A percentile compares a stretch with the other conserved stretches of the same genome.
These are phyloP conservation scores for Panicum virgatum DNA, from an alignment of 202 grass and related monocot species.

Conservation along the genomic window DNA sequence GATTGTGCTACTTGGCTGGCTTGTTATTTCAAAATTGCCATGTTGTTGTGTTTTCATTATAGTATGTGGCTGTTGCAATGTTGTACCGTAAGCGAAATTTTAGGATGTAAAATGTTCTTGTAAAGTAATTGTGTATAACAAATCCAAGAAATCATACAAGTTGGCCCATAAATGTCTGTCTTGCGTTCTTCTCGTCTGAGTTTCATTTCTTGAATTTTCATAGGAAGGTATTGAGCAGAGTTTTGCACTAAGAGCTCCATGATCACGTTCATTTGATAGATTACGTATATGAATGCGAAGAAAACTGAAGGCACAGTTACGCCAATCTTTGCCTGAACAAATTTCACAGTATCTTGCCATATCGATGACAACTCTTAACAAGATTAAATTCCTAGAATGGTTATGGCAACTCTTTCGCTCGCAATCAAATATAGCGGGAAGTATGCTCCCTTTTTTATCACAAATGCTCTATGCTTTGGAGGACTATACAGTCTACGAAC, in stretches of 20 bases:
- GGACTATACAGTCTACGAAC: too few relatives aligned
- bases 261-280: background rate
- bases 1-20: constrained; percentile 49
- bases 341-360: too few relatives aligned
- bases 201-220: background rate
- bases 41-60: constrained; percentile 34
- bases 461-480: too few relatives aligned
- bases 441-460: too few relatives aligned
- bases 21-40: constrained; percentile 43
- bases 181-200: background rate
- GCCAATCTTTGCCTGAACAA: too few relatives aligned
- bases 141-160: constrained; percentile 40
- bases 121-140: constrained; percentile 59
- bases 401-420: too few relatives aligned
- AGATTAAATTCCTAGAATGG: too few relatives aligned
- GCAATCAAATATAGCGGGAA: too few relatives aligned
- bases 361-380: too few relatives aligned
- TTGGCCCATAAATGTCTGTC: constrained; percentile 30
- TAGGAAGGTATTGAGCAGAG: background rate
- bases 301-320: background rate
- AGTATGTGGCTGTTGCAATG: constrained; percentile 33
- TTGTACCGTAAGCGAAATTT: constrained; percentile 31
- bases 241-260: background rate
- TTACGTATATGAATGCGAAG: background rate
- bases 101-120: constrained; percentile 52